A percentile compares a stretch with the other conserved stretches of the same genome.
Conservation (phyloP, 2,329 filamentous ascomycete species). For the Fusarium ramigenum region DNA sequence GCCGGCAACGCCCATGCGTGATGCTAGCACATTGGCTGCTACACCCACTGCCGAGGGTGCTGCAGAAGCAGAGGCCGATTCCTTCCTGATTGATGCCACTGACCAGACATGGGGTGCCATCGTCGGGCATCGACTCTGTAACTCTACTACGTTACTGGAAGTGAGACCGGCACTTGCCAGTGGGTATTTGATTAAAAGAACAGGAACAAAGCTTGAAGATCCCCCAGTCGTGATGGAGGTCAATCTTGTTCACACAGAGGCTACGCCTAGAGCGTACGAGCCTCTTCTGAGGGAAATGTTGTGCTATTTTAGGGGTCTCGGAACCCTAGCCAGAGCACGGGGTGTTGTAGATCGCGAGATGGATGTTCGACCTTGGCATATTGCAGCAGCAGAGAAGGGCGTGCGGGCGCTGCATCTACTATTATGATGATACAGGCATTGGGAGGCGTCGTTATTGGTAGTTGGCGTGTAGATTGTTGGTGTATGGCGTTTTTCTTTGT, state of each 20-base stretch:
- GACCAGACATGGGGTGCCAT: conserved; percentile 83
- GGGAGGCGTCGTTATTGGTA: conserved; percentile 25
- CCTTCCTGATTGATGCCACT: conserved; percentile 74
- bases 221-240: conserved; percentile 70
- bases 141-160: conserved; percentile 64
- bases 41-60: conserved; percentile 57
- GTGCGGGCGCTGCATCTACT: conserved; percentile 71
- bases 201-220: conserved; percentile 65
- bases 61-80: conserved; percentile 61
- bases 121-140: conserved; percentile 71
- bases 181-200: conserved; percentile 73
- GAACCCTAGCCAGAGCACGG: conserved; percentile 73
- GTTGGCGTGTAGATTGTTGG: conserved; percentile 11
- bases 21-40: conserved; percentile 51
- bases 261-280: conserved; percentile 65
- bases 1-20: conserved; percentile 59
- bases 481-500: conserved; percentile 28
- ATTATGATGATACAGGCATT: conserved; percentile 57
- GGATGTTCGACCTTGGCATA: conserved; percentile 80
- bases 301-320: conserved; percentile 73
- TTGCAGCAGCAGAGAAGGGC: conserved; percentile 76
- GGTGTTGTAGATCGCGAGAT: conserved; percentile 67
- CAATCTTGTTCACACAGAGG: conserved; percentile 68
- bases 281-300: conserved; percentile 75
- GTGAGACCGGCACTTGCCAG: conserved; percentile 67